Base-by-base conservation (phyloP, 2,329 filamentous ascomycete species). In the Aspergillus eucalypticola region DNA sequence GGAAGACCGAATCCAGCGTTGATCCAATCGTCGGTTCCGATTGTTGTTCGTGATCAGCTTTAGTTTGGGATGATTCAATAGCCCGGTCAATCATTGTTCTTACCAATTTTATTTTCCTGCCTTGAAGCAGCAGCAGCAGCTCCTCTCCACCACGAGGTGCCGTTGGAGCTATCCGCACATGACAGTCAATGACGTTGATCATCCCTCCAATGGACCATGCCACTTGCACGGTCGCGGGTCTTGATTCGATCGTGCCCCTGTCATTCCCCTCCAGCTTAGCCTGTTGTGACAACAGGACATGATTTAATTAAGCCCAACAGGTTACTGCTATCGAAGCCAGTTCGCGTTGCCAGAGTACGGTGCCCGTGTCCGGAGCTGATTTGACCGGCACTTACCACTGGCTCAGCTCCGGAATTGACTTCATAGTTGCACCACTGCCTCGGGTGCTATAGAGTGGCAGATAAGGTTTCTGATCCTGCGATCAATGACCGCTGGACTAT, bases 391-490 rank as follows among this genome's bases (percentile, higher is more conserved):
- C 19, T n/a, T 27, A 25, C 46, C 46, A 32, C 51, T 50, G 25
- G 46, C 25, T 50, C 15, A 17, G 25, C 46, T 50, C 15, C 10
- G 25, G 42, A 25, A 46, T 54, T 64, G 62, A 64, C 62, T 61
- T 63, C 58, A 60, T 62, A 3, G 15, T 56, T 63, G 56, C 60
- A 54, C 62, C 60, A 63, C 58, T 38, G 32, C 15, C 8, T 50
- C 38, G 38, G 51, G 21, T 25, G 27, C 23, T 21, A 49, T 32
- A n/a, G 21, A 54, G 8, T 19, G 52, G 38, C 27, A 41, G 46
- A 25, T 38, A 32, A n/a, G 15, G 21, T 25, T 54, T 46, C 13
- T 21, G 27, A 23, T n/a, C 32, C 15, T 25, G 38, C 41, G 21
- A 44, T 44, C 38, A 42, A 42, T 42, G 38, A 42, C 52, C 52